Base-by-base conservation (phyloP, 2,329 filamentous ascomycete genomes). In the Penicillium sp. region DNA sequence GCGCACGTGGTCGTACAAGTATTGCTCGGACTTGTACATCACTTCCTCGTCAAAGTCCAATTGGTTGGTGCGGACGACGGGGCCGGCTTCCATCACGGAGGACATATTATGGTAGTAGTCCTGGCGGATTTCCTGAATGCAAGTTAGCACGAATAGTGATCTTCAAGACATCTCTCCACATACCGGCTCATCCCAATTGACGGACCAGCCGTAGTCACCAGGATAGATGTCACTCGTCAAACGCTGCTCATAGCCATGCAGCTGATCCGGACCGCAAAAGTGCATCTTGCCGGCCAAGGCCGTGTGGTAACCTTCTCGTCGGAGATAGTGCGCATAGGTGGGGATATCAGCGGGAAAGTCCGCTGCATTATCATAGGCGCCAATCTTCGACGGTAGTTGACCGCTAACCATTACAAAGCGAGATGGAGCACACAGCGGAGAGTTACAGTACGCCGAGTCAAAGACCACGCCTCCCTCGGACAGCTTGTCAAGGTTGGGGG, bases 71-170 rank as follows among this genome's bases (percentile, higher is more conserved):
- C 88, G 79, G 27, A 93, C 83, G 55, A 88, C 94, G 18, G 83
- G 79, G 7, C 89, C 89, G 0, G 89, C 89, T 64, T 95, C 87
- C 56, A 90, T 72, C 52, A 95, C 90, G 5, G 88, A 95, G 57
- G 85, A 89, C 67, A 89, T 88, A 62, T 95, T 95, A 72, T 95
- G 89, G 62, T 92, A 95, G 85, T 88, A 95, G 66, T 95, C 89
- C 28, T 90, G 79, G 30, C 89, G 78, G 30, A 70, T 61, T 16
- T 68, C 62, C 63, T 66, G 44, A 7, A 28, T 14, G 17, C 11
- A 8, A 12, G 25, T 34, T 16, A 30, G 35, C 28, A 37, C 10
- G 7, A 39, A 23, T 23, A 13, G 25, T 4, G 10, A 6, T 27
- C 12, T 6, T 5, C 25, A n/a, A 13, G 25, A 11, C 4, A 27